Evolutionary conservation across 441 rosid species (phyloP).

Genomic region (Omphalea diandra): DNA sequence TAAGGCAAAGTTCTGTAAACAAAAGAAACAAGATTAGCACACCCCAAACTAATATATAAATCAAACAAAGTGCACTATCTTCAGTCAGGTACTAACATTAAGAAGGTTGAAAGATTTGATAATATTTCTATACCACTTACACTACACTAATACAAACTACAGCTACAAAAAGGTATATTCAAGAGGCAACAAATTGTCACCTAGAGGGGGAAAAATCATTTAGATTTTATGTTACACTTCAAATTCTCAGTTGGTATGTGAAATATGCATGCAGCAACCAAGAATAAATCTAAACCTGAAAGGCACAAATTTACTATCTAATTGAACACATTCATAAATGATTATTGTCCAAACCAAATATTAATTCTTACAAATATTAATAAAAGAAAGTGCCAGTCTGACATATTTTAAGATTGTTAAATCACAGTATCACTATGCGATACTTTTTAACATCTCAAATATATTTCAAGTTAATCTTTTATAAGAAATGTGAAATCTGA

Average conservation of each 20-base stretch:
- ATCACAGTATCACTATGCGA: neutral
- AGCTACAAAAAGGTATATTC: no score
- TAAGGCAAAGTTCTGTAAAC: slow-evolving; percentile 31
- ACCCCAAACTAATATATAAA: neutral
- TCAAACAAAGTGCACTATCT: neutral
- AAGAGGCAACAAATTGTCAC: neutral
- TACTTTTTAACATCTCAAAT: neutral
- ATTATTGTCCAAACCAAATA: neutral
- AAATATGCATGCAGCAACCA: neutral
- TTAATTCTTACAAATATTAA: neutral
- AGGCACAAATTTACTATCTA: neutral
- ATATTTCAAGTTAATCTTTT: neutral
- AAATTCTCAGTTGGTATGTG: neutral
- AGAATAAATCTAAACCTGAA: neutral
- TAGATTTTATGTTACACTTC: neutral
- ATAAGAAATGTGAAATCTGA: neutral
- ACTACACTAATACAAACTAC: neutral
- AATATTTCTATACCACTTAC: neutral
- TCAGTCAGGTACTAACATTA: neutral
- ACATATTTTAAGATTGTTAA: neutral
- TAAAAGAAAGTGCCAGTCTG: neutral
- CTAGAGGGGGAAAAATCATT: slow-evolving; percentile 1
- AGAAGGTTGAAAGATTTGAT: neutral
- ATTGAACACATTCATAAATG: neutral
- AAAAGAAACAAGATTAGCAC: slow-evolving; percentile 13